Evolutionary conservation across 148 eudicot genomes (phyloP).

Genomic region (Nepenthes mirabilis): DNA sequence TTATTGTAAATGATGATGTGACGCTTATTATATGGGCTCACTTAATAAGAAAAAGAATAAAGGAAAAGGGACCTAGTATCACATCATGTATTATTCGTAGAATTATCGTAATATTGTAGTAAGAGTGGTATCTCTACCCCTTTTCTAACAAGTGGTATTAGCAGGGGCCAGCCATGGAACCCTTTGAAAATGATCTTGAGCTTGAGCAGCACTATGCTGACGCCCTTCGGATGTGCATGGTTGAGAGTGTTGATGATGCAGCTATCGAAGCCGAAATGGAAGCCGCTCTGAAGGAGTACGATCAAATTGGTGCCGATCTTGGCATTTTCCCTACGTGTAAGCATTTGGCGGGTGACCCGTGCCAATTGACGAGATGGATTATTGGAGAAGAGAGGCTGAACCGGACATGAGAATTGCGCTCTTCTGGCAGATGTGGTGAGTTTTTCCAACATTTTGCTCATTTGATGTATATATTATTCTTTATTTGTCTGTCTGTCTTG

Average conservation of each 20-base stretch:
- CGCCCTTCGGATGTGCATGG: conserved; percentile 30
- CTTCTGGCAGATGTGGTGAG: neutral
- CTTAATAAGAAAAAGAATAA: too few relatives aligned
- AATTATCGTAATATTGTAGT: too few relatives aligned
- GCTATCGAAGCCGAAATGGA: conserved; percentile 80
- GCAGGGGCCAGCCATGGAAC: conserved; percentile 82
- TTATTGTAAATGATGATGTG: neutral
- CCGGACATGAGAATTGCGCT: conserved; percentile 11
- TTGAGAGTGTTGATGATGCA: conserved; percentile 45
- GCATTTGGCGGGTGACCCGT: conserved; percentile 46
- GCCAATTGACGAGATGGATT: conserved; percentile 71
- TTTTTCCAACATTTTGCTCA: too few relatives aligned
- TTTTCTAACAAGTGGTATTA: conserved; percentile 2
- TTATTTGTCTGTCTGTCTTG: too few relatives aligned
- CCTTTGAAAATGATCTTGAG: conserved; percentile 56
- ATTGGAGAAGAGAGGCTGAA: conserved; percentile 59
- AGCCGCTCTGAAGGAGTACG: conserved; percentile 47
- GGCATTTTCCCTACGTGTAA: conserved; percentile 61
- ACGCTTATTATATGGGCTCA: neutral
- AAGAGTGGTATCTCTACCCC: too few relatives aligned
- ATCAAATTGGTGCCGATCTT: conserved; percentile 54
- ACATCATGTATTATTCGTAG: too few relatives aligned
- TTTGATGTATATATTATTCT: too few relatives aligned
- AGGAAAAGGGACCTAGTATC: too few relatives aligned
- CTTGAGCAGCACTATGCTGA: conserved; percentile 66